phyloP scores from a whole-genome alignment of 306 rosid genomes.

The Rubus idaeus region DNA sequence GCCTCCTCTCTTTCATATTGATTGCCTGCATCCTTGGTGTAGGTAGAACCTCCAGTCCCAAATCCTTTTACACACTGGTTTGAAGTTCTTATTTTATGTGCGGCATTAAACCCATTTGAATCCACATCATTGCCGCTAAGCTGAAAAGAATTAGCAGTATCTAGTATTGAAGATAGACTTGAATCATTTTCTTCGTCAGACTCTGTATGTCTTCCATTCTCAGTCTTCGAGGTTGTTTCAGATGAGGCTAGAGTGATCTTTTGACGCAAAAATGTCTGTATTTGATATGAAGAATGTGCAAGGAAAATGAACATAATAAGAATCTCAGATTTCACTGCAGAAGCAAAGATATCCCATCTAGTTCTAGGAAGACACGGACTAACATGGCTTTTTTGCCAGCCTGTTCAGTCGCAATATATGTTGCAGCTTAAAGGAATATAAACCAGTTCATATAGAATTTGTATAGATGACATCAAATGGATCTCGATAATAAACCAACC shows the following conservation, averaged over 20 bases:
- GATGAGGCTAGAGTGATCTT: slow-evolving; percentile 64
- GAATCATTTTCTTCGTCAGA: slow-evolving; percentile 27
- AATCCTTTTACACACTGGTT: neutral
- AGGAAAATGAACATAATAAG: neutral
- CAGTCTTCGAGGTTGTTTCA: slow-evolving; percentile 26
- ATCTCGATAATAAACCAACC: too few relatives aligned
- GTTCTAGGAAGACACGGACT: neutral
- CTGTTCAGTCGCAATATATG: neutral
- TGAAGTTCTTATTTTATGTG: neutral
- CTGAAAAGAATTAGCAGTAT: slow-evolving; percentile 17
- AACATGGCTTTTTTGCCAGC: neutral
- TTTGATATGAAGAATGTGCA: slow-evolving; percentile 16
- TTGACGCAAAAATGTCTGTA: slow-evolving; percentile 83
- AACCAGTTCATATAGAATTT: neutral
- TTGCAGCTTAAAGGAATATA: neutral
- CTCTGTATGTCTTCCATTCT: slow-evolving; percentile 37
- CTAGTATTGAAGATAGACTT: slow-evolving; percentile 28
- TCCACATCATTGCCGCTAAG: neutral
- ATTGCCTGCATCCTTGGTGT: neutral
- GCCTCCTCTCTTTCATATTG: neutral
- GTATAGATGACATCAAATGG: neutral
- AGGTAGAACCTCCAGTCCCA: neutral
- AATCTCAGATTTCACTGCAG: neutral
- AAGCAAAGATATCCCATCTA: slow-evolving; percentile 12
- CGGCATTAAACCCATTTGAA: slow-evolving; percentile 5